Conservation (phyloP, 805 yeast genomes). For the Blastobotrys terrestris region DNA sequence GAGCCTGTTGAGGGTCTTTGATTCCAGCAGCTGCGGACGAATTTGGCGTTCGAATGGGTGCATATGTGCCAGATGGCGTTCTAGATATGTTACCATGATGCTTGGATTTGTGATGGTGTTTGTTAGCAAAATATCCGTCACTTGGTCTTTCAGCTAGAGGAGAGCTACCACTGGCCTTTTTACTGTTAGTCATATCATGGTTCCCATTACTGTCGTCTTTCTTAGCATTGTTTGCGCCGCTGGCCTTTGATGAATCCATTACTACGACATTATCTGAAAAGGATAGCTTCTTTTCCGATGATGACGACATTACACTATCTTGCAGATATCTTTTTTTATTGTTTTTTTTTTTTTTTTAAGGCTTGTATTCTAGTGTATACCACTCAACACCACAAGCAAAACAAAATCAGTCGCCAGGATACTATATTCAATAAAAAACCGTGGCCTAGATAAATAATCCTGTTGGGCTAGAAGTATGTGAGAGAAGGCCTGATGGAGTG, state of each 20-base stretch:
- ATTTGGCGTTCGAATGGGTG: slow-evolving; percentile 21
- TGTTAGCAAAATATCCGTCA: not conserved
- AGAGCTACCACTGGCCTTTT: not conserved
- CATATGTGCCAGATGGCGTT: slow-evolving; percentile 17
- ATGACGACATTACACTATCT: not conserved
- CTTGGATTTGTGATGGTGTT: not conserved
- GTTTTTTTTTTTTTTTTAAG: too few species aligned
- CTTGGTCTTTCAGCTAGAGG: not conserved
- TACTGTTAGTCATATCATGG: not conserved
- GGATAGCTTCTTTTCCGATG: not conserved
- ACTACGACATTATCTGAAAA: slow-evolving; percentile 3
- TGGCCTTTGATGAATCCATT: not conserved
- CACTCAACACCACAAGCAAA: not conserved
- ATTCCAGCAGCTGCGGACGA: slow-evolving; percentile 6
- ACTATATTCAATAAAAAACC: not conserved
- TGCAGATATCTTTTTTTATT: not conserved
- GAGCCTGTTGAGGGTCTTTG: slow-evolving; percentile 26
- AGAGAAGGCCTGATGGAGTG: too few species aligned
- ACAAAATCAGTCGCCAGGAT: not conserved
- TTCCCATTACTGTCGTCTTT: not conserved
- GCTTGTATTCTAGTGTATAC: not conserved
- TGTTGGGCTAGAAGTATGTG: too few species aligned
- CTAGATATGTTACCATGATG: not conserved
- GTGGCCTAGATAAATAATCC: too few species aligned
- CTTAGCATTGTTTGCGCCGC: not conserved